Conservation (phyloP, 2,329 filamentous ascomycete species). For the Trichoderma koningiopsis region DNA sequence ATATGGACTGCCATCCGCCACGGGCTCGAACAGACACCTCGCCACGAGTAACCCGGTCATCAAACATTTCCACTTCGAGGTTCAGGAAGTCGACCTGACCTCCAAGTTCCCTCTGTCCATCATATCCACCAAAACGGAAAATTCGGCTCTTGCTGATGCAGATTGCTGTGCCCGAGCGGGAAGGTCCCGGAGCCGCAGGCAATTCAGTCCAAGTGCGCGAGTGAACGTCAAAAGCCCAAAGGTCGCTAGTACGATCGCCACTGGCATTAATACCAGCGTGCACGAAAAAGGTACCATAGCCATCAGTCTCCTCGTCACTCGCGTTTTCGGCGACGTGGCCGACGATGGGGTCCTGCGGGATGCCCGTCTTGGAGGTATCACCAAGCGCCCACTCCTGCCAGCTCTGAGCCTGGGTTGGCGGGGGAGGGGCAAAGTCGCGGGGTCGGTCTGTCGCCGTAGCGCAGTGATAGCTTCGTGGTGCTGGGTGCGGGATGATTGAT, state of each 20-base stretch:
- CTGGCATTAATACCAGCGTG: conserved; percentile 73
- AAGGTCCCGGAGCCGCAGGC: conserved; percentile 65
- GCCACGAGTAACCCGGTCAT: conserved; percentile 50
- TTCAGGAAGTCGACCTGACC: conserved; percentile 69
- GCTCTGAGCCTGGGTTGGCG: conserved; percentile 44
- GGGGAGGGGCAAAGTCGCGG: conserved; percentile 48
- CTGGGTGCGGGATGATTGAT: conserved; percentile 51
- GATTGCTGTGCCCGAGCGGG: conserved; percentile 68
- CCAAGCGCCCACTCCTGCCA: conserved; percentile 61
- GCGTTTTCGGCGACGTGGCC: conserved; percentile 60
- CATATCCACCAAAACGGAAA: conserved; percentile 80
- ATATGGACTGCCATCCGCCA: conserved; percentile 57
- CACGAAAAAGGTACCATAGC: conserved; percentile 69
- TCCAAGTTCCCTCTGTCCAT: conserved; percentile 69
- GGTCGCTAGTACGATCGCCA: conserved; percentile 64
- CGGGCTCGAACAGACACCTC: conserved; percentile 55
- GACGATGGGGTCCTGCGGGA: conserved; percentile 61
- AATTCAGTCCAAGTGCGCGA: conserved; percentile 68
- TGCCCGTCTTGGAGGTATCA: conserved; percentile 56
- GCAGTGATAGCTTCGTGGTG: conserved; percentile 71
- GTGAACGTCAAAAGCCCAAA: conserved; percentile 76
- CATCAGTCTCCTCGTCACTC: conserved; percentile 61
- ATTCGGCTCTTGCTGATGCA: conserved; percentile 64
- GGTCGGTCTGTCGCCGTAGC: conserved; percentile 60
- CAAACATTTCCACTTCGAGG: conserved; percentile 58